phyloP scores from a whole-genome alignment of 306 rosid species.

The Prunus mume region DNA sequence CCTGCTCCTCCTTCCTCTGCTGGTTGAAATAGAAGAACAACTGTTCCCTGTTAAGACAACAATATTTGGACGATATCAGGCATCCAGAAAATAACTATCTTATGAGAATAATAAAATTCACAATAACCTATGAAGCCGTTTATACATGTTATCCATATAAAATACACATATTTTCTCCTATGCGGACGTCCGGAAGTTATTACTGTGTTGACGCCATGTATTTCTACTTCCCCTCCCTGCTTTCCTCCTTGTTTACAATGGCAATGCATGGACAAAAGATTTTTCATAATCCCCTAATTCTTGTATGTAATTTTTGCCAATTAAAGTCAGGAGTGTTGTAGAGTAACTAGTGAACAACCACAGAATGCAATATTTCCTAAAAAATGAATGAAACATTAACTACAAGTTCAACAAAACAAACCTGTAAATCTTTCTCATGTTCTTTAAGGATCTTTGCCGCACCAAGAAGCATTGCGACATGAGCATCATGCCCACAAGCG shows the following conservation, averaged over 20 bases:
- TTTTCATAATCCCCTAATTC: neutral
- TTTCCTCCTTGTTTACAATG: neutral
- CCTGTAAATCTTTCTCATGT: slow-evolving; percentile 64
- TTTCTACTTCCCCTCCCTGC: too few species aligned
- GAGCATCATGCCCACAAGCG: slow-evolving; percentile 96
- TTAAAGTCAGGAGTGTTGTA: neutral
- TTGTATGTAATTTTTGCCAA: neutral
- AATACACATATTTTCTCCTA: too few species aligned
- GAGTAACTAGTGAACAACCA: slow-evolving; percentile 18
- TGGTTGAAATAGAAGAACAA: slow-evolving; percentile 92
- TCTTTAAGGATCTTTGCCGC: slow-evolving; percentile 85
- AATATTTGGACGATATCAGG: slow-evolving; percentile 10
- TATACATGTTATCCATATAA: neutral
- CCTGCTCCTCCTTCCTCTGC: slow-evolving; percentile 95
- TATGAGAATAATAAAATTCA: neutral
- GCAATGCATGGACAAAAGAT: neutral
- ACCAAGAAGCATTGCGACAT: slow-evolving; percentile 88
- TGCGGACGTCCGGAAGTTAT: too few species aligned
- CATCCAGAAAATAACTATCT: neutral
- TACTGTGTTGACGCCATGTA: too few species aligned
- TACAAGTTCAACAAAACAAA: slow-evolving; percentile 21
- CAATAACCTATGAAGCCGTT: neutral
- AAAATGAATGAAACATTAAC: neutral
- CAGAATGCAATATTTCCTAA: neutral
- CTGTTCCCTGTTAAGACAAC: slow-evolving; percentile 61